phyloP scores from a whole-genome alignment of 2,329 filamentous ascomycete genomes.

The Incumbomyces delicatus region DNA sequence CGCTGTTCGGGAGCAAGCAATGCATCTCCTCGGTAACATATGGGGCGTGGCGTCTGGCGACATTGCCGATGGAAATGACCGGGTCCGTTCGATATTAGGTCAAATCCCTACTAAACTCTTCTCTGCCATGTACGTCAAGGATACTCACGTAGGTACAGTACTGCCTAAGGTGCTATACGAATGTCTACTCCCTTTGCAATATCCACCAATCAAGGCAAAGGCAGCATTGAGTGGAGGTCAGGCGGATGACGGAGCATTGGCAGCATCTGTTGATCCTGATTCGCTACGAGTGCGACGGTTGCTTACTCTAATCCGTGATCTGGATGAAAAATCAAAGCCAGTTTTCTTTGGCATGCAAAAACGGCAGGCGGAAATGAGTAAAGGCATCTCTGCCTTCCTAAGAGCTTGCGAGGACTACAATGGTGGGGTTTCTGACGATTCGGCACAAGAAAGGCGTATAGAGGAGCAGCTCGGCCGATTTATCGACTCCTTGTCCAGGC shows the following conservation, averaged over 20 bases:
- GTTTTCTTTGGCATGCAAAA: conserved; percentile 82
- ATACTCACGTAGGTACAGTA: conserved; percentile 71
- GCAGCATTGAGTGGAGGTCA: conserved; percentile 33
- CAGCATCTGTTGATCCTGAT: conserved; percentile 33
- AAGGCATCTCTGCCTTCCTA: conserved; percentile 65
- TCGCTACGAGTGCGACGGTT: conserved; percentile 76
- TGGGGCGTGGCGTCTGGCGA: conserved; percentile 92
- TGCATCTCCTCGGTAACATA: conserved; percentile 71
- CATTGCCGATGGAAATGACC: conserved; percentile 71
- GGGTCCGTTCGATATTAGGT: conserved; percentile 62
- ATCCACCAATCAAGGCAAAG: conserved; percentile 59
- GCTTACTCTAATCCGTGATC: conserved; percentile 65
- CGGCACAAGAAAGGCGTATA: conserved; percentile 53
- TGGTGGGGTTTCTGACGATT: conserved; percentile 68
- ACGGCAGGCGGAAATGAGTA: conserved; percentile 64
- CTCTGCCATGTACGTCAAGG: conserved; percentile 82
- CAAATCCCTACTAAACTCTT: conserved; percentile 78
- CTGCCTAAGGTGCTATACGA: conserved; percentile 81
- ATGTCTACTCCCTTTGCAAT: conserved; percentile 77
- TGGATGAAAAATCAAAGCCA: conserved; percentile 68
- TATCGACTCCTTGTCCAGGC: conserved; percentile 61
- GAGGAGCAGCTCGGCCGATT: conserved; percentile 63
- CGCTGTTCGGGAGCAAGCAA: conserved; percentile 73
- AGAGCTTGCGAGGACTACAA: conserved; percentile 83
- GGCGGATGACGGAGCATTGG: conserved; percentile 44